These are phyloP conservation scores for Podaxis sp. DNA, from an alignment of 768 basidiomycete species.

Conservation along the genomic window DNA sequence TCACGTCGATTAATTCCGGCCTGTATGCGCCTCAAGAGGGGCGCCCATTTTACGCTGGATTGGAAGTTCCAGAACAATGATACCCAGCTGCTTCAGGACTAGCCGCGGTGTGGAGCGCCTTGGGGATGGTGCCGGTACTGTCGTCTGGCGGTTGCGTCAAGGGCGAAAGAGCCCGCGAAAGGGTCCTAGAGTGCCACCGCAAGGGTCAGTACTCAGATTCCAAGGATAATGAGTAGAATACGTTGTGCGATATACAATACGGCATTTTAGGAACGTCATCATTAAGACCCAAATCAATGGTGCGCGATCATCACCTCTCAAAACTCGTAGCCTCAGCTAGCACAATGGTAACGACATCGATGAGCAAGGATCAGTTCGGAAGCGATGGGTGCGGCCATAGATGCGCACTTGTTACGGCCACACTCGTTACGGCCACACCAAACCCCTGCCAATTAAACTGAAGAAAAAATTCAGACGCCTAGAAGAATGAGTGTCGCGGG, in stretches of 20 bases:
- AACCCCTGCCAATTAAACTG: no score
- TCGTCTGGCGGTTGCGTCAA: background rate
- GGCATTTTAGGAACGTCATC: slow-evolving; percentile 4
- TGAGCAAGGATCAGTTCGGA: background rate
- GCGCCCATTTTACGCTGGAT: slow-evolving; percentile 12
- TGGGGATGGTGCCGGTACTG: background rate
- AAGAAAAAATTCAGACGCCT: background rate
- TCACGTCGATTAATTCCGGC: slow-evolving; percentile 12
- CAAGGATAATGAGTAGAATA: slow-evolving; percentile 2
- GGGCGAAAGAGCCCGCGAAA: background rate
- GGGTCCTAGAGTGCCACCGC: background rate
- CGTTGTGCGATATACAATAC: background rate
- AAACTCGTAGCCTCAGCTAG: background rate
- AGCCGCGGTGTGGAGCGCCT: background rate
- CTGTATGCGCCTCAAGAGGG: slow-evolving; percentile 11
- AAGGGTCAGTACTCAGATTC: background rate
- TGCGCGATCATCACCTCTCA: background rate
- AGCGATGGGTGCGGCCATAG: background rate
- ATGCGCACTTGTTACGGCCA: no score
- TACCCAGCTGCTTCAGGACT: background rate
- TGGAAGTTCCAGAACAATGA: slow-evolving; percentile 7
- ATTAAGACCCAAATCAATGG: background rate
- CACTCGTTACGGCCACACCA: no score
- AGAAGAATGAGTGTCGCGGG: background rate
- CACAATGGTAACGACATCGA: background rate